phyloP scores from a whole-genome alignment of 192 early-diverging fungal species.

The Coemansia sp. region DNA sequence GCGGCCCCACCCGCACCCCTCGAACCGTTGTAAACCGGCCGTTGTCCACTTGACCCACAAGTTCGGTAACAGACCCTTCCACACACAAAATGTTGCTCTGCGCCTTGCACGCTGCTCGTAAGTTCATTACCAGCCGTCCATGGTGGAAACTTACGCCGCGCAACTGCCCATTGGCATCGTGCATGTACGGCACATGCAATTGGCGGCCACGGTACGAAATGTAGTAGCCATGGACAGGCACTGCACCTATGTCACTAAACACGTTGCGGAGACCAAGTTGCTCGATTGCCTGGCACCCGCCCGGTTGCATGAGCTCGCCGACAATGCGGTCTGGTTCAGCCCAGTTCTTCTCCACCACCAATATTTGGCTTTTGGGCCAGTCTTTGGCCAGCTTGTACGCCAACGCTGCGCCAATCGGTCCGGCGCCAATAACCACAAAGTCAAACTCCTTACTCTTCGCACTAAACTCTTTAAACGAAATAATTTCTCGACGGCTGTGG shows the following conservation, averaged over 20 bases:
- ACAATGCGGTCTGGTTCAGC: slow-evolving; percentile 96
- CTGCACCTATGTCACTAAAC: slow-evolving; percentile 81
- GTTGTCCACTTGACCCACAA: slow-evolving; percentile 50
- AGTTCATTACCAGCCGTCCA: slow-evolving; percentile 85
- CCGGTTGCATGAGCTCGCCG: slow-evolving; percentile 95
- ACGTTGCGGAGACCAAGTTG: slow-evolving; percentile 71
- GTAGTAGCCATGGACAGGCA: slow-evolving; percentile 81
- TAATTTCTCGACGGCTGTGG: slow-evolving; percentile 21
- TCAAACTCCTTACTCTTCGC: slow-evolving; percentile 55
- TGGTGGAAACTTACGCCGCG: slow-evolving; percentile 89
- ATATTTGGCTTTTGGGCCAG: slow-evolving; percentile 61
- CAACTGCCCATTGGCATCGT: slow-evolving; percentile 41
- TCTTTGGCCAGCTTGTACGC: slow-evolving; percentile 75
- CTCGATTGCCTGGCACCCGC: slow-evolving; percentile 81
- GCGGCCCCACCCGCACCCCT: slow-evolving; percentile 30
- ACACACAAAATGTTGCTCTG: slow-evolving; percentile 66
- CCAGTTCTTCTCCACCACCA: slow-evolving; percentile 78
- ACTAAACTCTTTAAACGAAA: slow-evolving; percentile 1
- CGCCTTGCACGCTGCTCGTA: slow-evolving; percentile 63
- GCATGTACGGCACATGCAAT: slow-evolving; percentile 74
- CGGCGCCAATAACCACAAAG: slow-evolving; percentile 88
- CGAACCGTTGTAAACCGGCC: slow-evolving; percentile 8
- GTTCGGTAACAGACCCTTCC: slow-evolving; percentile 73
- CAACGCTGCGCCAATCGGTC: slow-evolving; percentile 86
- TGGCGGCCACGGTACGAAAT: slow-evolving; percentile 66